A percentile compares a stretch with the other conserved stretches of the same genome.
Evolutionary conservation across 805 yeast species (phyloP).

Genomic region (Ogataea henricii): DNA sequence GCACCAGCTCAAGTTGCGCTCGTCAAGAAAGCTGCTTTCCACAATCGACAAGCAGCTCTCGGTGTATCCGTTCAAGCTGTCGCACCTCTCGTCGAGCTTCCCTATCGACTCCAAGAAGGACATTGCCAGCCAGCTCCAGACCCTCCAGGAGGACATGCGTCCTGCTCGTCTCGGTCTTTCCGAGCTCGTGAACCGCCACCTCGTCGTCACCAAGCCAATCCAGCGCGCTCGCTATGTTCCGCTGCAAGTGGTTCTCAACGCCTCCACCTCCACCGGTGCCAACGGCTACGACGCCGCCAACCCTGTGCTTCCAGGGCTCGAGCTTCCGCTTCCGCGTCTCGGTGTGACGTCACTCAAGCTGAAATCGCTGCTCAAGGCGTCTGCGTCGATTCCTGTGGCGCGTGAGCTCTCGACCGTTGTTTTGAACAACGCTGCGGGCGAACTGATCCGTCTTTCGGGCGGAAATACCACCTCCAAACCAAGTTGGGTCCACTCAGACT

Average conservation of each 20-base stretch:
- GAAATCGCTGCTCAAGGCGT: slow-evolving; percentile 59
- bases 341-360: slow-evolving; percentile 71
- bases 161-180: slow-evolving; percentile 71
- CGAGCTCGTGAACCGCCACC: slow-evolving; percentile 78
- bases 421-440: slow-evolving; percentile 48
- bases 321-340: slow-evolving; percentile 71
- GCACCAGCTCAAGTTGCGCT: slow-evolving; percentile 72
- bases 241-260: slow-evolving; percentile 59
- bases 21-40: slow-evolving; percentile 69
- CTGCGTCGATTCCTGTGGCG: slow-evolving; percentile 60
- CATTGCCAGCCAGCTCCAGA: slow-evolving; percentile 42
- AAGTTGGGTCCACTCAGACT: slow-evolving; percentile 84
- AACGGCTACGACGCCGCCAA: slow-evolving; percentile 67
- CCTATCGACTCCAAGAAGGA: slow-evolving; percentile 51
- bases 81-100: slow-evolving; percentile 64
- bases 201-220: slow-evolving; percentile 74
- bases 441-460: slow-evolving; percentile 78
- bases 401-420: slow-evolving; percentile 80
- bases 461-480: slow-evolving; percentile 70
- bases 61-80: slow-evolving; percentile 89
- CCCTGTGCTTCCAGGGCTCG: slow-evolving; percentile 69
- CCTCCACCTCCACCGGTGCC: slow-evolving; percentile 66
- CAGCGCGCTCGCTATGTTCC: slow-evolving; percentile 75
- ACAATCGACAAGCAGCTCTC: slow-evolving; percentile 73
- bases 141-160: slow-evolving; percentile 56